Conservation (phyloP, 2,329 filamentous ascomycete genomes). For the Sphaerulina musiva region DNA sequence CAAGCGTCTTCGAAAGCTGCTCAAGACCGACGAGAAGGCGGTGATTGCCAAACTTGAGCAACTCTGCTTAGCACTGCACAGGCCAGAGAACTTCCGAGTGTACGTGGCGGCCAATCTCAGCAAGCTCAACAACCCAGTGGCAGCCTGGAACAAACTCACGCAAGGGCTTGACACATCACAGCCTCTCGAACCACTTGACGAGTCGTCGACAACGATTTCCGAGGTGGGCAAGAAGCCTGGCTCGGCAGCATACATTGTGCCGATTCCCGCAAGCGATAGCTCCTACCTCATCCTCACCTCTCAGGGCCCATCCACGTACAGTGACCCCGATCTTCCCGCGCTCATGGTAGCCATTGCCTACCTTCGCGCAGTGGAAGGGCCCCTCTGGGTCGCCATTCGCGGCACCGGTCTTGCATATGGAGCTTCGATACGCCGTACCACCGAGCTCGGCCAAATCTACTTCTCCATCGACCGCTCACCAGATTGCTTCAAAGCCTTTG, state of each 20-base stretch:
- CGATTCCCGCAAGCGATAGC: constrained; percentile 87
- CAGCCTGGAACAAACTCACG: constrained; percentile 66
- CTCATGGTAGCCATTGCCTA: constrained; percentile 85
- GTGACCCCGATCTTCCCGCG: constrained; percentile 71
- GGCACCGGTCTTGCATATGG: constrained; percentile 92
- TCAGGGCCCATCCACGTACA: constrained; percentile 66
- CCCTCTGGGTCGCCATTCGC: constrained; percentile 86
- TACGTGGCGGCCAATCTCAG: constrained; percentile 75
- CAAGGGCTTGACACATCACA: constrained; percentile 47
- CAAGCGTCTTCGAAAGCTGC: constrained; percentile 72
- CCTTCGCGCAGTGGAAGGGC: constrained; percentile 87
- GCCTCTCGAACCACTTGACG: constrained; percentile 63
- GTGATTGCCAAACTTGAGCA: constrained; percentile 73
- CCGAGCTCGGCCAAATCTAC: constrained; percentile 72
- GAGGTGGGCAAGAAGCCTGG: constrained; percentile 69
- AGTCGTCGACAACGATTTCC: constrained; percentile 64
- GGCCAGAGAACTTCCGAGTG: constrained; percentile 76
- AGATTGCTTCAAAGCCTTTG: constrained; percentile 79
- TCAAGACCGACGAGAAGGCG: constrained; percentile 66
- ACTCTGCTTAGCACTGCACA: constrained; percentile 69
- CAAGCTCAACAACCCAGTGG: constrained; percentile 67
- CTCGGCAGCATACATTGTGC: constrained; percentile 68
- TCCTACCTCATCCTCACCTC: constrained; percentile 76
- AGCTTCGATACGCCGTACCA: constrained; percentile 67
- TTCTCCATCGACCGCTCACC: constrained; percentile 88